Evolutionary conservation across 2,329 filamentous ascomycete genomes (phyloP), one percentile per base, ranked within the genome.

Genomic region (Fusarium odoratissimum): DNA sequence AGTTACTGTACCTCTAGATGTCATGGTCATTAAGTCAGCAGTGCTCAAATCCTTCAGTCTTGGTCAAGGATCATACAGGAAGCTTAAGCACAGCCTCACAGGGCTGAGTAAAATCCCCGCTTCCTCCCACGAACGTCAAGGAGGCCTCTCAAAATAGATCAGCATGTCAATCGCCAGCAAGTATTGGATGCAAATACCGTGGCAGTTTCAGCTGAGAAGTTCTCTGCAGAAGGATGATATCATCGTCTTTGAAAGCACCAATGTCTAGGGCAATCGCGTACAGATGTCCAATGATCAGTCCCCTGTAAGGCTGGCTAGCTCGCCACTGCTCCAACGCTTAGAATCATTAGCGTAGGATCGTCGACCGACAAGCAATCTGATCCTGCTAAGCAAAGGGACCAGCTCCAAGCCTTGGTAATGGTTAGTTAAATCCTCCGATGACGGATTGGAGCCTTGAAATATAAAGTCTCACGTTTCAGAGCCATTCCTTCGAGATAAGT

Each of bases 71-170:
- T 30, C 8, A 2, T 11, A 30, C 8, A 30, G 8, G 37, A 31
- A n/a, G n/a, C n/a, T 16, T 16, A 9, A 37, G 30, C 56, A 61
- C 17, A 51, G 60, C 56, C 60, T 64, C 56, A 33, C 58, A 63
- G 28, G 58, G 57, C 58, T 64, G 45, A 28, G 49, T 35, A 8
- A 16, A 42, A 6, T 19, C 7, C 8, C 23, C 12, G 6, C 6
- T 25, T 9, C 5, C 2, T 25, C 23, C 12, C 1, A 1, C 12
- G 3, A 35, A n/a, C 3, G 16, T 9, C 5, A 9, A 5, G 21
- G 33, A 63, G n/a, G 33, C 45, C 40, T 54, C 58, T 17, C 3
- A 21, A 33, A 37, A 21, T 8, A 16, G 16, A 17, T 16, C 16
- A 11, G 33, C 19, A 21, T 7, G 21, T 33, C 25, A 37, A 21